These are phyloP conservation scores for Rubus idaeus DNA, from an alignment of 306 rosid genomes.

Conservation along the genomic window DNA sequence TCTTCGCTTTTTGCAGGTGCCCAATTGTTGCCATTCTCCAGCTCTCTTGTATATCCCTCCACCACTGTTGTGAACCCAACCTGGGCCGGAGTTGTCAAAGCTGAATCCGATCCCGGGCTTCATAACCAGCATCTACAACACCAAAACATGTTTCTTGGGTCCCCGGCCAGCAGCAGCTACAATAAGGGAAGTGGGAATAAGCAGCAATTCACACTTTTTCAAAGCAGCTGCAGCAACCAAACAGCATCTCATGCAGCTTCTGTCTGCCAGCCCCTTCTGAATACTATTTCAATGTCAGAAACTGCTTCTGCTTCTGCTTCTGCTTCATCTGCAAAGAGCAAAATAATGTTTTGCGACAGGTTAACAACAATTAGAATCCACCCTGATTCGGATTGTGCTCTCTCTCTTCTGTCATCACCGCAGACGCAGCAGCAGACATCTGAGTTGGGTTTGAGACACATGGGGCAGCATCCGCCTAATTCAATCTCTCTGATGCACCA, in stretches of 20 bases:
- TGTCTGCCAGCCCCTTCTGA: constrained; percentile 43
- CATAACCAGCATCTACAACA: constrained; percentile 45
- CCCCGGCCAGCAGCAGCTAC: constrained; percentile 39
- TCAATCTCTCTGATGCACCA: constrained; percentile 48
- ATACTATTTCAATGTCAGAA: constrained; percentile 48
- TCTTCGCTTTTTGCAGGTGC: constrained; percentile 51
- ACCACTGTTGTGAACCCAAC: constrained; percentile 44
- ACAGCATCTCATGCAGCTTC: constrained; percentile 32
- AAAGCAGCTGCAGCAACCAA: constrained; percentile 33
- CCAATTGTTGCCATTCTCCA: constrained; percentile 59
- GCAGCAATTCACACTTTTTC: constrained; percentile 46
- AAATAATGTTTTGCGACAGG: constrained; percentile 45
- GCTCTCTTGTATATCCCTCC: constrained; percentile 60
- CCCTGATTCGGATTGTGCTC: constrained; percentile 76
- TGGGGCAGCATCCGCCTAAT: constrained; percentile 43
- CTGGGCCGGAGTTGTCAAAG: constrained; percentile 50
- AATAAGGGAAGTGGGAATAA: constrained; percentile 41
- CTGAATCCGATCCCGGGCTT: constrained; percentile 48
- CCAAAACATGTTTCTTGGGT: constrained; percentile 51
- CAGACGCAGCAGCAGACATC: constrained; percentile 57
- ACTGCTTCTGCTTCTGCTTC: constrained; percentile 23
- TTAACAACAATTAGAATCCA: constrained; percentile 42
- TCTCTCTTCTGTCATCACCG: constrained; percentile 99
- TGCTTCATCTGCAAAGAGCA: constrained; percentile 31
- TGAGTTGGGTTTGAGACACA: constrained; percentile 50